These are phyloP conservation scores for Penicillium sp. DNA, from an alignment of 2,329 filamentous ascomycete species.

Conservation along the genomic window DNA sequence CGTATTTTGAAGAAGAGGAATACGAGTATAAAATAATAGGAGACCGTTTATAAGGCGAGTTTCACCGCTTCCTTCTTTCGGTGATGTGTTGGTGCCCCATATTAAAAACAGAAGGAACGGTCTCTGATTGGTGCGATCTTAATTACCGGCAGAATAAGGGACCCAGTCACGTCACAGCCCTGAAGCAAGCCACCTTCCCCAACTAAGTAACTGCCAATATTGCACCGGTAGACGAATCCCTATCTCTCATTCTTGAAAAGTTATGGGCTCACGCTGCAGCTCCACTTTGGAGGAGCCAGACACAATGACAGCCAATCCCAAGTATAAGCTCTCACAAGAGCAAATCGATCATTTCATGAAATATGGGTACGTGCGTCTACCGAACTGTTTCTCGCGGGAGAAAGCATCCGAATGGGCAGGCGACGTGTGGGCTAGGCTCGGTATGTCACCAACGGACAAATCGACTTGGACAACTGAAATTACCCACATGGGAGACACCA, in stretches of 20 bases:
- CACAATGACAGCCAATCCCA: not conserved
- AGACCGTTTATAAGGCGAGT: not conserved
- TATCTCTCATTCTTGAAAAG: not conserved
- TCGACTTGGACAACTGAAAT: constrained; percentile 62
- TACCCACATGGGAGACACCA: constrained; percentile 63
- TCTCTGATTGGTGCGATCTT: not conserved
- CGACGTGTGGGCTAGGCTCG: constrained; percentile 62
- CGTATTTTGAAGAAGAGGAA: not conserved
- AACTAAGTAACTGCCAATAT: not conserved
- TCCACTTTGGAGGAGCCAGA: not conserved
- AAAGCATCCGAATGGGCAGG: constrained; percentile 48
- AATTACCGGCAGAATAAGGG: not conserved
- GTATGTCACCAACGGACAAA: constrained; percentile 62
- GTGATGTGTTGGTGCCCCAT: not conserved
- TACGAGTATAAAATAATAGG: not conserved
- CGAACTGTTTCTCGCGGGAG: constrained; percentile 50
- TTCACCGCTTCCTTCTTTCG: not conserved
- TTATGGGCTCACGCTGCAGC: not conserved
- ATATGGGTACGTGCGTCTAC: constrained; percentile 55
- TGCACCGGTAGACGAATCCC: not conserved
- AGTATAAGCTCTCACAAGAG: constrained; percentile 38
- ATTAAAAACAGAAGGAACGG: rapidly evolving
- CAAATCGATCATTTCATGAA: constrained; percentile 54
- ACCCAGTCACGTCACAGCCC: not conserved
- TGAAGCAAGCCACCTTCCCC: not conserved